Evolutionary conservation across 2,329 filamentous ascomycete species (phyloP), one percentile per base, ranked within the genome.

Genomic region (Zymoseptoria passerinii): DNA sequence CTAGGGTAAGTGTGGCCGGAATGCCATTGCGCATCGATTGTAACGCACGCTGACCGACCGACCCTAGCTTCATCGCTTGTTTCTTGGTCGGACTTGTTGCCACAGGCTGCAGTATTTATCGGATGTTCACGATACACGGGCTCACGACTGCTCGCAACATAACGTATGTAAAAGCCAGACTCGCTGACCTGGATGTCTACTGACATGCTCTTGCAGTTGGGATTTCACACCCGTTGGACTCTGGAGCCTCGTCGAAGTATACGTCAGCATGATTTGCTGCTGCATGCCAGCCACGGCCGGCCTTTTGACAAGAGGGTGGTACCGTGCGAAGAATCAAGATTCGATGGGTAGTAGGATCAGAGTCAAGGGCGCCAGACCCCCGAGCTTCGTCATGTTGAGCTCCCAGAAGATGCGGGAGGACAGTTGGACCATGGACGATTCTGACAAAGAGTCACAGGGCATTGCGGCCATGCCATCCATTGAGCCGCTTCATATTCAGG

Each of bases 211-310:
- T 10, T 10, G 29, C 8, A 52, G 50, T 10, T 60, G 53, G 55
- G 55, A 60, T 29, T 60, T 54, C 28, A 51, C 56, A 18, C 16
- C 56, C 27, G 35, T 44, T 18, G 58, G 58, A 28, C 50, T 53
- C 29, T 55, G 57, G 53, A 58, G 53, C 16, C 28, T 53, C 8
- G 28, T 63, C 50, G 61, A 63, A 56, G 61, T 61, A 5, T 63
- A 59, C 48, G 58, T 57, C 50, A 59, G 59, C 59, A 61, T 63
- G 56, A 58, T 63, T 16, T 63, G 61, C 48, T 63, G 58, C 51
- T 63, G 61, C 48, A 59, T 61, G 35, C 58, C 59, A 20, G 55
- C 61, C 18, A 58, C 58, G 35, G 59, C 61, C 6, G 61, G 61
- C 10, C 55, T 62, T 7, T 48, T 60, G 20, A 50, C 55, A 28